Base-by-base conservation (phyloP, 192 early-diverging fungal genomes). In the Kickxella alabastrina region DNA sequence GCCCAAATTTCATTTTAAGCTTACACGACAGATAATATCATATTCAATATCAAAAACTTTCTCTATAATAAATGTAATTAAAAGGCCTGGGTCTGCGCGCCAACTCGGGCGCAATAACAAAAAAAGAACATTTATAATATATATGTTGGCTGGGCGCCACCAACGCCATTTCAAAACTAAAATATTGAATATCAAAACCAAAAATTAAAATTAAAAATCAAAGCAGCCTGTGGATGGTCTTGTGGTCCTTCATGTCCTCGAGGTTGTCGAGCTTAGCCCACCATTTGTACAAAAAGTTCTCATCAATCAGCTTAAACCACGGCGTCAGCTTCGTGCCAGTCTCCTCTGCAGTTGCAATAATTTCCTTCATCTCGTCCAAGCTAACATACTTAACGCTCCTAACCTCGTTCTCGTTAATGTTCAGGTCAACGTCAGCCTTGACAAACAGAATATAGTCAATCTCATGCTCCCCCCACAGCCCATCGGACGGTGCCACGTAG, bases 401-500 rank as follows among this genome's bases (percentile, higher is more conserved):
- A 61, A 97, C 92, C 77, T 98, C 96, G 75, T 98, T 98, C 18
- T 80, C 79, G 68, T 85, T 95, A n/a, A 85, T 57, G 18, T 85
- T 62, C 44, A 91, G 46, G 38, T 86, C 81, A 10, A 96, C 87
- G 27, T 89, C 61, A 13, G 86, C 87, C 58, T 83, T 79, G 54
- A 88, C 81, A 55, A 98, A 89, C 59, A 98, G 79, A 50, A 98
- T 93, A 59, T 97, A 96, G 57, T 98, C 96, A 41, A 98, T 80
- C 78, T 98, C 96, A 65, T 98, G 96, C 73, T 98, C 96, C n/a
- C 96, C 96, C 96, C 96, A 98, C 50, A 89, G 51, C 18, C 92
- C 92, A 53, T 98, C 91, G 17, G 87, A 91, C n/a, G 91, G 88
- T 18, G 96, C 93, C 55, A 93, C 52, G 67, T 98, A 98, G 57